A percentile compares a stretch with the other conserved stretches of the same genome.
Evolutionary conservation across 768 basidiomycete species (phyloP).

Genomic region (Podaxis sp.): DNA sequence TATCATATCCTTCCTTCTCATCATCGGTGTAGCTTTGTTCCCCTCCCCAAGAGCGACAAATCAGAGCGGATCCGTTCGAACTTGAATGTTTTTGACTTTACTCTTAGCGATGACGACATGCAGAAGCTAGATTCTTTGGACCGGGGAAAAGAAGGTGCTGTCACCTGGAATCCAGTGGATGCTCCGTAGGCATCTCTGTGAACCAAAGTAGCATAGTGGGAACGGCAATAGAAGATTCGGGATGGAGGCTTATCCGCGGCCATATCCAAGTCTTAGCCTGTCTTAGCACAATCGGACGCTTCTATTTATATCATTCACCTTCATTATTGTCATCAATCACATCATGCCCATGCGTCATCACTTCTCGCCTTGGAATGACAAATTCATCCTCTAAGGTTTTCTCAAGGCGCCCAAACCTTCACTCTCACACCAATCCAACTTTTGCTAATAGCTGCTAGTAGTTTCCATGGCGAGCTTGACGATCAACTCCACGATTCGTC

Average conservation of each 20-base stretch:
- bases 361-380: not conserved
- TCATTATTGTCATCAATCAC: not conserved
- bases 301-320: not conserved
- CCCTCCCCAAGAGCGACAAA: constrained; percentile 77
- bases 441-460: not conserved
- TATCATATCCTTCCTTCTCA: not conserved
- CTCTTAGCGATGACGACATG: constrained; percentile 65
- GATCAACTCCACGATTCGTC: constrained; percentile 22
- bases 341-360: not conserved
- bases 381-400: no score
- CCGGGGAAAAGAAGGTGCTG: constrained; percentile 63
- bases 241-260: not conserved
- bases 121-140: constrained; percentile 66
- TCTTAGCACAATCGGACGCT: not conserved
- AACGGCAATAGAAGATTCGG: not conserved
- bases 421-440: not conserved
- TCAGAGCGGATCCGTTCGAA: constrained; percentile 71
- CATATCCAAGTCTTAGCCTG: not conserved
- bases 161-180: constrained; percentile 84
- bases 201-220: not conserved
- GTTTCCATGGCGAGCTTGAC: constrained; percentile 5
- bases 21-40: constrained; percentile 48
- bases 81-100: constrained; percentile 71
- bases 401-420: no score
- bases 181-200: constrained; percentile 26